These are phyloP conservation scores for Kokia cookei DNA, from an alignment of 441 rosid species.

Conservation along the genomic window DNA sequence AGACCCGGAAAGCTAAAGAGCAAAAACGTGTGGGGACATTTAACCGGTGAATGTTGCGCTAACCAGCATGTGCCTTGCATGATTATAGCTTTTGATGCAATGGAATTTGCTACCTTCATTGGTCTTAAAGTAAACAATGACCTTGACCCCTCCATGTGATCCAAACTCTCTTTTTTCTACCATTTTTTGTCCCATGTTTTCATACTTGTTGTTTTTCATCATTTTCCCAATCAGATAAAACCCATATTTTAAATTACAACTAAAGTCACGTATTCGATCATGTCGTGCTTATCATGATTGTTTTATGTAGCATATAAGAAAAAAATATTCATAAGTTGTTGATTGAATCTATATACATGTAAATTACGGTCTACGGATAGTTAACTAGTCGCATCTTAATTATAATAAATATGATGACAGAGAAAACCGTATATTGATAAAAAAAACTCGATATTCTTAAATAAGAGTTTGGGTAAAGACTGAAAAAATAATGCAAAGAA, in stretches of 20 bases:
- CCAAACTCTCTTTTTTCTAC: not conserved
- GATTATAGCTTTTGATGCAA: slow-evolving; percentile 10
- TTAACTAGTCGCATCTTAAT: too few species aligned
- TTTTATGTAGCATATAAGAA: not conserved
- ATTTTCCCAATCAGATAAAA: not conserved
- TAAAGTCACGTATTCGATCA: not conserved
- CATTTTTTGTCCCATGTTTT: not conserved
- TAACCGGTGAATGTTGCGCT: slow-evolving; percentile 11
- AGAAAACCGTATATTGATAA: too few species aligned
- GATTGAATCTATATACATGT: too few species aligned
- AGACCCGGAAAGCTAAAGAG: not conserved
- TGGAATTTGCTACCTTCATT: not conserved
- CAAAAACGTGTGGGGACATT: slow-evolving; percentile 37
- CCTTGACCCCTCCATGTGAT: slow-evolving; percentile 27
- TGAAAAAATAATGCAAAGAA: too few species aligned
- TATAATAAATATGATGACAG: too few species aligned
- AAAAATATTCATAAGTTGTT: too few species aligned
- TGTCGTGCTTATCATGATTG: not conserved
- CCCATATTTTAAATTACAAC: not conserved
- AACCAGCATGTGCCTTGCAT: slow-evolving; percentile 30
- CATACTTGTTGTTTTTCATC: not conserved
- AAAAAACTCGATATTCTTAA: too few species aligned
- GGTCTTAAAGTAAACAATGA: slow-evolving; percentile 15
- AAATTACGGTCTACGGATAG: not conserved
- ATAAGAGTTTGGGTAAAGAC: too few species aligned